Conservation (phyloP, 2,329 filamentous ascomycete genomes). For the Verticillium alfalfae region DNA sequence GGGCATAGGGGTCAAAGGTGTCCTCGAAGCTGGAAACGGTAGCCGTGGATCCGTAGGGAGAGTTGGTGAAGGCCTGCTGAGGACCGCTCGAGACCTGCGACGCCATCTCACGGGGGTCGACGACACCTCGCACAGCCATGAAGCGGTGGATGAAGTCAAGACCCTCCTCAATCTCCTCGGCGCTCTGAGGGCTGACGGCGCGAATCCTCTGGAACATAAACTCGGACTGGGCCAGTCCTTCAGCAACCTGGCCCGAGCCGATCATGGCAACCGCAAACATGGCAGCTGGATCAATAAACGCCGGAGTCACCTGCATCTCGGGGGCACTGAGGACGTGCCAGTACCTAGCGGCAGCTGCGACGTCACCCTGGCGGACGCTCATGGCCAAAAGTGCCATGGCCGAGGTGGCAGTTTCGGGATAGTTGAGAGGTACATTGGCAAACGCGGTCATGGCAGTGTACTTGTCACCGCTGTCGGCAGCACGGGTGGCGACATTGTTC, state of each 20-base stretch:
- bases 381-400: constrained; percentile 82
- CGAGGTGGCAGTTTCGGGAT: constrained; percentile 46
- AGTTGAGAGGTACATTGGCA: constrained; percentile 46
- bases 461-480: constrained; percentile 74
- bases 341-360: constrained; percentile 70
- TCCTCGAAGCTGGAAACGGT: constrained; percentile 66
- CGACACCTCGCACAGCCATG: constrained; percentile 51
- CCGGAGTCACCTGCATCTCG: constrained; percentile 51
- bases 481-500: constrained; percentile 66
- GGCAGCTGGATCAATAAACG: constrained; percentile 78
- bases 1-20: constrained; percentile 83
- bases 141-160: constrained; percentile 61
- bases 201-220: constrained; percentile 84
- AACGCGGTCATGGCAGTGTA: constrained; percentile 64
- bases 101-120: constrained; percentile 47
- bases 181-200: constrained; percentile 50
- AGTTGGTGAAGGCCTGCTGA: constrained; percentile 42
- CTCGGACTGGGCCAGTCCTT: constrained; percentile 73
- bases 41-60: constrained; percentile 48
- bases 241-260: constrained; percentile 76
- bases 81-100: constrained; percentile 38
- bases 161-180: constrained; percentile 82
- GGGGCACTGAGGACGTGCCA: constrained; percentile 69
- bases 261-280: constrained; percentile 91
- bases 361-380: constrained; percentile 75